A percentile compares a stretch with the other conserved stretches of the same genome.
Conservation (phyloP, 257 asterid species). For the Eucommia ulmoides region DNA sequence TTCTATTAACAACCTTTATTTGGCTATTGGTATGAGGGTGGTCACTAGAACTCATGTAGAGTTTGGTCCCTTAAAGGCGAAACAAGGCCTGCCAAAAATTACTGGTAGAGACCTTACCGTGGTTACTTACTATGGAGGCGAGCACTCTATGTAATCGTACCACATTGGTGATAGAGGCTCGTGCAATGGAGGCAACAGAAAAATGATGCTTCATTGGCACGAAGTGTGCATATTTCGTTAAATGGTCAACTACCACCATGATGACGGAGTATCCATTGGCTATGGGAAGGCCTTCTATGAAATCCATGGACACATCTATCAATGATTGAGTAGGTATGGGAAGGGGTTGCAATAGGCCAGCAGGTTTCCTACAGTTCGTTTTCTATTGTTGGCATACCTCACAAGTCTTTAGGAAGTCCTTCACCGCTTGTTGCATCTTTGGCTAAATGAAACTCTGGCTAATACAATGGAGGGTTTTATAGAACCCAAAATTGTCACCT, state of each 20-base stretch:
- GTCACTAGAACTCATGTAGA: not conserved
- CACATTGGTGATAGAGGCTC: not conserved
- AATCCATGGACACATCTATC: constrained; percentile 8
- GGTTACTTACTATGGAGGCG: not conserved
- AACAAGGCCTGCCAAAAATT: not conserved
- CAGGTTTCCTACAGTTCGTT: not conserved
- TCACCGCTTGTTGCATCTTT: not conserved
- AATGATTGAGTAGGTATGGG: not conserved
- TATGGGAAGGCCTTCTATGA: constrained; percentile 6
- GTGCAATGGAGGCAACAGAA: not conserved
- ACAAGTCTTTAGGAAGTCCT: constrained; percentile 1
- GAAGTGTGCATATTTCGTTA: constrained; percentile 10
- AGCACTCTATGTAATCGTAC: not conserved
- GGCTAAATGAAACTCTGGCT: not conserved
- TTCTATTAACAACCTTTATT: not conserved
- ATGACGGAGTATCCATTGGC: not conserved
- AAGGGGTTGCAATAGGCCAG: constrained; percentile 3
- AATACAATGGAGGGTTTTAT: not conserved
- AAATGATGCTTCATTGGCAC: constrained; percentile 1
- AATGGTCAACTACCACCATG: constrained; percentile 6
- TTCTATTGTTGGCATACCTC: not conserved
- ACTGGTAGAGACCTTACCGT: not conserved
- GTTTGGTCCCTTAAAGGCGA: not conserved
- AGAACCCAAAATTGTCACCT: not conserved
- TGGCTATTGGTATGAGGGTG: not conserved